Base-by-base conservation (phyloP, 768 basidiomycete genomes). In the Clathrus columnatus region DNA sequence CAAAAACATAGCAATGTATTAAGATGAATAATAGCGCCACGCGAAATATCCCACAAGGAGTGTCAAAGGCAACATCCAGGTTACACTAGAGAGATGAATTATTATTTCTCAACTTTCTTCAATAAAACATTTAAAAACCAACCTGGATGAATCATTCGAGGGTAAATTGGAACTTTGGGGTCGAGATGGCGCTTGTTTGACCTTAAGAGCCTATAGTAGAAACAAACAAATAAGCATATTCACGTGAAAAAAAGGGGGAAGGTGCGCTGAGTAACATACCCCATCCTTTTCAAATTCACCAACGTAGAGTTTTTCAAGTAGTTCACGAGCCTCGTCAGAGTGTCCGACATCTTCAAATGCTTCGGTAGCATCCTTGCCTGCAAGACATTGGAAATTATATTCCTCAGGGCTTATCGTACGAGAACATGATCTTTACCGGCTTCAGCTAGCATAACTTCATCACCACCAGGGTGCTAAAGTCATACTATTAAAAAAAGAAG, bases 311-410 rank as follows among this genome's bases (percentile, higher is more conserved):
- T 70, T 83, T 17, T 80, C 81, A 51, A 98, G 77, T 57, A 94
- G 78, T 11, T 77, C 85, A 51, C 96, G 84, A 23, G 96, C 96
- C 72, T 99, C 96, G 63, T 98, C 95, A 0, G 94, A 97, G 79
- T 98, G 96, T 27, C 96, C 96, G 27, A 99, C 95, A 69, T 99
- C 96, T 73, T 98, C 95, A 65, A 99, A 99, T 5, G 96, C 92
- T 65, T 97, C 96, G 29, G 95, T 94, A 21, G 95, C 94, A 68
- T 98, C 93, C 68, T 87, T 85, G 63, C 89, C 92, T 94, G 70
- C 53, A 45, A 46, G 42, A 62, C 52, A 59, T 58, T 32, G 43
- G 48, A 49, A 50, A 36, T 60, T 21, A 47, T 51, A 28, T 50
- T 21, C 17, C 27, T 48, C 21, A 30, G 30, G 42, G 56, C 48